Conservation (phyloP, 2,329 filamentous ascomycete species). For the Arthrobotrys musiformis region DNA sequence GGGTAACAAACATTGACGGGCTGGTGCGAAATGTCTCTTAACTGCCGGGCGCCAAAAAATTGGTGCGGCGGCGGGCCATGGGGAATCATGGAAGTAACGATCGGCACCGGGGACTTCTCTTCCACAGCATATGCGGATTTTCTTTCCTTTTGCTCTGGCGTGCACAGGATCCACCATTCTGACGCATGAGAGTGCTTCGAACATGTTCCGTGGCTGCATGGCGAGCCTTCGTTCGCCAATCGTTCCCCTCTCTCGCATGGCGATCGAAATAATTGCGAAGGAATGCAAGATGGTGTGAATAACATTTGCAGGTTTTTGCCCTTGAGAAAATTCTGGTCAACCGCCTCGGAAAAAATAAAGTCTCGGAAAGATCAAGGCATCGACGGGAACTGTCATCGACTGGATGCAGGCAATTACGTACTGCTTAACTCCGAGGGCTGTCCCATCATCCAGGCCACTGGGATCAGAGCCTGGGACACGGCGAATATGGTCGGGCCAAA, state of each 20-base stretch:
- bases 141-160: constrained; percentile 54
- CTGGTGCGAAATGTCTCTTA: constrained; percentile 30
- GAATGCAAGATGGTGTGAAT: constrained; percentile 56
- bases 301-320: constrained; percentile 36
- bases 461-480: constrained; percentile 44
- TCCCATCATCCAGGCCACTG: constrained; percentile 51
- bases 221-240: constrained; percentile 54
- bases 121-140: background rate
- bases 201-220: constrained; percentile 56
- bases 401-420: constrained; percentile 40
- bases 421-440: constrained; percentile 53
- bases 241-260: constrained; percentile 54
- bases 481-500: constrained; percentile 27
- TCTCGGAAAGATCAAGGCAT: constrained; percentile 52
- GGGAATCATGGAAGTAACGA: constrained; percentile 43
- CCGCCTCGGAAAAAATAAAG: constrained; percentile 36
- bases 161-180: constrained; percentile 50
- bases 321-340: constrained; percentile 18
- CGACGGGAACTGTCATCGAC: constrained; percentile 47
- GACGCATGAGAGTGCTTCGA: constrained; percentile 56
- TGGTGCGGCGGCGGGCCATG: constrained; percentile 53
- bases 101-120: constrained; percentile 54
- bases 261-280: constrained; percentile 55
- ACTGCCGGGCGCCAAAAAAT: constrained; percentile 51
- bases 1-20: too few species aligned